These are phyloP conservation scores for Chenopodium suecicum DNA, from an alignment of 148 eudicot genomes.

Conservation along the genomic window DNA sequence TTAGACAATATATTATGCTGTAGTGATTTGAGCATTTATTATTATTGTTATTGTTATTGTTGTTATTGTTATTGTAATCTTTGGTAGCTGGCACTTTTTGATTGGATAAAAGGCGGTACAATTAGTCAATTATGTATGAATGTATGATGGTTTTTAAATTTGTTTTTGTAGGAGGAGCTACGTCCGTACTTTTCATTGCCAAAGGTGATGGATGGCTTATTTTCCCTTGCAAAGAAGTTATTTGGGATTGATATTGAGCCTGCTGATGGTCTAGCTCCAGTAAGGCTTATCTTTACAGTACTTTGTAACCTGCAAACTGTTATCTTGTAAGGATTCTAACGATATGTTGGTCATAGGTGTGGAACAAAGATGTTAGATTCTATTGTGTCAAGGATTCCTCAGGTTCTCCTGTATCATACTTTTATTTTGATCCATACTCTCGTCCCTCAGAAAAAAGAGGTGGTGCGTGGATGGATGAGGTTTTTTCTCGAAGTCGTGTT, in stretches of 20 bases:
- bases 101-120: background rate
- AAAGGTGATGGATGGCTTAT: slow-evolving; percentile 97
- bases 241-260: slow-evolving; percentile 68
- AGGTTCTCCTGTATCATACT: slow-evolving; percentile 75
- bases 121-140: background rate
- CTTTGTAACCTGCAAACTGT: background rate
- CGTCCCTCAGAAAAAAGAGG: slow-evolving; percentile 97
- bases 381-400: slow-evolving; percentile 78
- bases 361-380: slow-evolving; percentile 86
- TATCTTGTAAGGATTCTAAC: slow-evolving; percentile 19
- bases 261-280: slow-evolving; percentile 95
- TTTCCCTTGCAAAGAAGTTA: slow-evolving; percentile 76
- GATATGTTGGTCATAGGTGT: slow-evolving; percentile 46
- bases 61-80: background rate
- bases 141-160: slow-evolving; percentile 1
- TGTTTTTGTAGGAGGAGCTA: slow-evolving; percentile 68
- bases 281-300: slow-evolving; percentile 34
- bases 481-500: slow-evolving; percentile 81
- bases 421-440: slow-evolving; percentile 97
- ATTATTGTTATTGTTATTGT: too few species aligned
- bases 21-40: too few species aligned
- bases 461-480: slow-evolving; percentile 99
- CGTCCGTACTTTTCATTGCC: slow-evolving; percentile 98
- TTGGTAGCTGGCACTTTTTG: background rate
- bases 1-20: too few species aligned